These are phyloP conservation scores for Lecanicillium sp. DNA, from an alignment of 2,329 filamentous ascomycete species.

Conservation along the genomic window DNA sequence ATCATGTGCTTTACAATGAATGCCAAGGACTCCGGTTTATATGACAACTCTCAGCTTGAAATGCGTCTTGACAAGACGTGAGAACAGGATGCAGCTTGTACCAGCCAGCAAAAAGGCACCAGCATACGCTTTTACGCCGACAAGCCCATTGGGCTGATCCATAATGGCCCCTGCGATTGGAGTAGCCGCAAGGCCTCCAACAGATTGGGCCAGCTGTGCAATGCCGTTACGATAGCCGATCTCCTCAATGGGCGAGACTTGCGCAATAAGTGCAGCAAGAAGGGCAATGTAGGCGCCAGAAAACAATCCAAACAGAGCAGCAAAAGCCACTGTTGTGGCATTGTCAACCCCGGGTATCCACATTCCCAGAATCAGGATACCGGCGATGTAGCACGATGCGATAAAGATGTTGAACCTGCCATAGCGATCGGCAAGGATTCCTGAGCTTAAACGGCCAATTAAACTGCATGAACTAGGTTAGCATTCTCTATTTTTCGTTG, in stretches of 20 bases:
- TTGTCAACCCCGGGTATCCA: conserved; percentile 20
- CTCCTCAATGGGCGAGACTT: conserved; percentile 45
- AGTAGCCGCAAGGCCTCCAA: conserved; percentile 12
- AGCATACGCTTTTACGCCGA: conserved; percentile 12
- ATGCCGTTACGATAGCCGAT: conserved; percentile 46
- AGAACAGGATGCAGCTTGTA: conserved; percentile 11
- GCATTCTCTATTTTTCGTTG: too few relatives aligned
- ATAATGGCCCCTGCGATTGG: conserved; percentile 16
- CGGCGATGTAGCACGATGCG: conserved; percentile 32
- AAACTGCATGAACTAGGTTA: too few relatives aligned
- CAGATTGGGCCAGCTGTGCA: conserved; percentile 10
- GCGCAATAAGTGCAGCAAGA: conserved; percentile 20
- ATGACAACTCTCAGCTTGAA: conserved; percentile 10
- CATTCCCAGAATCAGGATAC: conserved; percentile 22
- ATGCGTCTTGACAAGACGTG: conserved; percentile 11
- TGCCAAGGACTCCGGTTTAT: conserved; percentile 1
- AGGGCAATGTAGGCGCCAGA: conserved; percentile 22
- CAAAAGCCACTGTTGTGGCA: conserved; percentile 18
- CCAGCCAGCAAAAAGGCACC: conserved; percentile 12
- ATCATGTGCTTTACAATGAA: too few relatives aligned
- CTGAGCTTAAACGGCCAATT: conserved; percentile 15
- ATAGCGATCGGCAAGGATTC: conserved; percentile 15
- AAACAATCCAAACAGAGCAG: conserved; percentile 20
- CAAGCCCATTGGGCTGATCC: conserved; percentile 8
- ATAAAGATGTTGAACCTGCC: conserved; percentile 26